Conservation (phyloP, 2,329 filamentous ascomycete species). For the Pyrenophora seminiperda region DNA sequence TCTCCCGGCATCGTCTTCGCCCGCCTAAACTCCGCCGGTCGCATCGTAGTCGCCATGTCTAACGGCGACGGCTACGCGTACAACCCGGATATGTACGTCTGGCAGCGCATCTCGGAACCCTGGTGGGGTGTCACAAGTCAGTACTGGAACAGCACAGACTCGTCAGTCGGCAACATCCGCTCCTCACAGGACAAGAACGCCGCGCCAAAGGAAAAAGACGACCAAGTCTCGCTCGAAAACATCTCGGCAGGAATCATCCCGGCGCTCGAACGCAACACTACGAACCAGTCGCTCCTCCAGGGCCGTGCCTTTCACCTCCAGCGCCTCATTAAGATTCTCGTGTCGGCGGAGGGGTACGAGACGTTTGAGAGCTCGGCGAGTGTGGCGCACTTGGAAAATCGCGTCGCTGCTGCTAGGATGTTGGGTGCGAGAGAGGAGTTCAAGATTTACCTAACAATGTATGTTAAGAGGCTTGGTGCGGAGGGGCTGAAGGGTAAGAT, state of each 20-base stretch:
- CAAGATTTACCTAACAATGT: conserved; percentile 94
- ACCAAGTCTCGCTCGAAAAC: conserved; percentile 60
- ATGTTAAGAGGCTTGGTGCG: conserved; percentile 90
- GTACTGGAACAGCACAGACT: conserved; percentile 98
- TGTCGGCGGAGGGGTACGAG: conserved; percentile 90
- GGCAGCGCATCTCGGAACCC: conserved; percentile 93
- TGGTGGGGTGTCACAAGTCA: conserved; percentile 99
- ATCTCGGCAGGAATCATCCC: conserved; percentile 93
- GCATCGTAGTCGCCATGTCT: conserved; percentile 85
- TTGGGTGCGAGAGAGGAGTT: conserved; percentile 91
- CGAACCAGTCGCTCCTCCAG: conserved; percentile 87
- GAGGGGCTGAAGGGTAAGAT: conserved; percentile 88
- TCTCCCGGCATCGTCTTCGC: conserved; percentile 89
- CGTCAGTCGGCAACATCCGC: conserved; percentile 79
- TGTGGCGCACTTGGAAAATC: conserved; percentile 93
- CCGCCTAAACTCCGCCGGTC: conserved; percentile 84
- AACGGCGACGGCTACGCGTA: conserved; percentile 96
- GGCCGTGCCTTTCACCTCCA: conserved; percentile 91
- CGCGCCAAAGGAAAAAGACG: conserved; percentile 48
- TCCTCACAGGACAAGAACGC: conserved; percentile 56
- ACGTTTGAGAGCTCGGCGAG: conserved; percentile 88
- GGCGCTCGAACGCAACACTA: conserved; percentile 90
- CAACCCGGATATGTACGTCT: conserved; percentile 80
- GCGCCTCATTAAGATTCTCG: conserved; percentile 83
- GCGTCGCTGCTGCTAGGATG: conserved; percentile 85